Conservation (phyloP, 352 stramenopile genomes). For the Phytopythium delawarense region DNA sequence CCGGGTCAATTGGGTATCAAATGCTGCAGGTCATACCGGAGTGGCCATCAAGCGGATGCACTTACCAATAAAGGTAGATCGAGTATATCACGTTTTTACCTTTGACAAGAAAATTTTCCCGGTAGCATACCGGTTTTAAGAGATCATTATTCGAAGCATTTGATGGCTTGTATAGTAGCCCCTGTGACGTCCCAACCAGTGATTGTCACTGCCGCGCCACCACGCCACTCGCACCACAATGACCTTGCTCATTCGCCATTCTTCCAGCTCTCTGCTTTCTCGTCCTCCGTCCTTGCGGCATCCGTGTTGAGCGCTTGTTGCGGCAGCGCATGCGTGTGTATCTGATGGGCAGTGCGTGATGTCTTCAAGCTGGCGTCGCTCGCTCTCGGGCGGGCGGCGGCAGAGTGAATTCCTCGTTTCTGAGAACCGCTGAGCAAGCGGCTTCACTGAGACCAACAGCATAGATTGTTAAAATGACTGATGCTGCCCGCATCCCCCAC, state of each 20-base stretch:
- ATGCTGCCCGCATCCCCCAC: slow-evolving; percentile 32
- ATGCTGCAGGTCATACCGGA: background rate
- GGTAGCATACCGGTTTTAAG: too few relatives aligned
- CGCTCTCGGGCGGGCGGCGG: slow-evolving; percentile 14
- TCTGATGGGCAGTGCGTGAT: slow-evolving; percentile 48
- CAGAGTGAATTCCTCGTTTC: slow-evolving; percentile 91
- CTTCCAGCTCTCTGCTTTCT: background rate
- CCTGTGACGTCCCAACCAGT: background rate
- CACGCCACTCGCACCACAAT: background rate
- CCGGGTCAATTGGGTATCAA: background rate
- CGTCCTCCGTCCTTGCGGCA: too few relatives aligned
- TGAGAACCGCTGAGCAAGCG: slow-evolving; percentile 86
- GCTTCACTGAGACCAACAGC: slow-evolving; percentile 84
- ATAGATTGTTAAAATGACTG: slow-evolving; percentile 64
- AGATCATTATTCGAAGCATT: too few relatives aligned
- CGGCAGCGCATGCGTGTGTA: background rate
- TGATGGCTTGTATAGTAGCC: background rate
- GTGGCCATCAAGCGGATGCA: background rate
- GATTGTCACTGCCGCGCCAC: background rate
- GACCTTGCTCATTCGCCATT: background rate
- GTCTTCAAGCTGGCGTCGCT: slow-evolving; percentile 54
- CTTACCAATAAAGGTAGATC: too few relatives aligned
- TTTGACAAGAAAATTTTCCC: too few relatives aligned
- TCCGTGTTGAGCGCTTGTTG: background rate
- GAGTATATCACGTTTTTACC: too few relatives aligned